Evolutionary conservation across 2,329 filamentous ascomycete genomes (phyloP), one percentile per base, ranked within the genome.

Genomic region (Pseudogymnoascus sp.): DNA sequence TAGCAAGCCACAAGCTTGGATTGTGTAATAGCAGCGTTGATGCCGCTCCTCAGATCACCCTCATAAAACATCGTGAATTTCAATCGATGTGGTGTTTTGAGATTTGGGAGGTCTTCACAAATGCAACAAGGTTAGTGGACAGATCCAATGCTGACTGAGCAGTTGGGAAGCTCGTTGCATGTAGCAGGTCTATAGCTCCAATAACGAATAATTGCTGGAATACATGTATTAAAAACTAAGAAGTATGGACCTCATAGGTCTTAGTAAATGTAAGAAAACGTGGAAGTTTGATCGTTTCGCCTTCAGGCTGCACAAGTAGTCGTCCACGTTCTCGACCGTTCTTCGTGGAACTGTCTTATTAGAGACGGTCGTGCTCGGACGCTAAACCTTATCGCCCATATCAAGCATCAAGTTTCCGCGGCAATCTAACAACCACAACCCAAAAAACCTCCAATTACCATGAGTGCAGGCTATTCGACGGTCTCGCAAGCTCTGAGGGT

Each of bases 1-100:
- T 97, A 95, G 75, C 91, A 96, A 30, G 89, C 82, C 0, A 97
- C 89, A 16, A 88, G 80, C 74, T 93, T 95, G 63, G 84, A 78
- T 72, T 92, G 80, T 63, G 84, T 82, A 6, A 97, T 80, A 11
- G 92, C 91, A 18, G 83, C 78, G 33, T 83, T 80, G 67, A 97
- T 95, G 62, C 90, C 92, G 69, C 88, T 87, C 69, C 95, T 89
- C 18, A 97, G 75, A 63, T 85, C 86, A 16, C 92, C 92, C 63
- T 86, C 70, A 72, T 92, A 92, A 75, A 96, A 97, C 87, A 96
- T 92, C 41, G 54, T 71, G 65, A 59, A 33, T 54, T 33, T 33
- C 43, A 47, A 47, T 6, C 22, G 33, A 35, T 33, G 28, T 33
- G 33, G 28, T 20, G 47, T 20, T 54, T 54, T 54, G 28, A 54